Conservation (phyloP, 768 basidiomycete species). For the Cantharellus cinnabarinus region DNA sequence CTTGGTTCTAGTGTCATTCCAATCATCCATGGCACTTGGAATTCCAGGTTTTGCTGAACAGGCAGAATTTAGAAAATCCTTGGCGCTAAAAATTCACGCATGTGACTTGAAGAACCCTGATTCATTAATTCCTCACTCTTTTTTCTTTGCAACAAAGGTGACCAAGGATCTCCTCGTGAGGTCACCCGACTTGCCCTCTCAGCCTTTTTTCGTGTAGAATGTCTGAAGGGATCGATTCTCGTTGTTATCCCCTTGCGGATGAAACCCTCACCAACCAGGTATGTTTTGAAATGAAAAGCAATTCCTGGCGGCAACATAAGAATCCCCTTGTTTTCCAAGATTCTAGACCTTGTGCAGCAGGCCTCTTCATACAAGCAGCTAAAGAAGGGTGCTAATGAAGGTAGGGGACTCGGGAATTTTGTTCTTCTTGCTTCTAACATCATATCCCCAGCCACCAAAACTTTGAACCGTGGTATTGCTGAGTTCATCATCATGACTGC, state of each 20-base stretch:
- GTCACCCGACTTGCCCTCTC: too few species aligned
- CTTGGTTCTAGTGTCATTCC: constrained; percentile 38
- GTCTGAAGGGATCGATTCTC: not conserved
- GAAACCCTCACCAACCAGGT: constrained; percentile 82
- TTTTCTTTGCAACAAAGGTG: too few species aligned
- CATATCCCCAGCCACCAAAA: constrained; percentile 63
- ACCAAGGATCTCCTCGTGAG: too few species aligned
- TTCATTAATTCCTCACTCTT: too few species aligned
- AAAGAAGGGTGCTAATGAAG: constrained; percentile 98
- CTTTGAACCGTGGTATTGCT: constrained; percentile 89
- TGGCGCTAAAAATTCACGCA: too few species aligned
- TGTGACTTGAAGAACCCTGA: too few species aligned
- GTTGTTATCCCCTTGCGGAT: constrained; percentile 70
- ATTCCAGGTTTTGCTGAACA: too few species aligned
- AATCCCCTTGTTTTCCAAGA: constrained; percentile 25
- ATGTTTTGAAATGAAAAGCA: not conserved
- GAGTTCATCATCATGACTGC: constrained; percentile 95
- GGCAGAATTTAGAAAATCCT: too few species aligned
- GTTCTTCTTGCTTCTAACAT: not conserved
- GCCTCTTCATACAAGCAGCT: constrained; percentile 94
- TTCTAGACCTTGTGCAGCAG: constrained; percentile 88
- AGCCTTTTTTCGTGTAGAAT: too few species aligned
- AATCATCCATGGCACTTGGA: constrained; percentile 1
- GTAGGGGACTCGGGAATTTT: constrained; percentile 18
- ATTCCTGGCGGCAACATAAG: not conserved